Evolutionary conservation across 805 yeast species (phyloP).

Genomic region (Metschnikowia similis): DNA sequence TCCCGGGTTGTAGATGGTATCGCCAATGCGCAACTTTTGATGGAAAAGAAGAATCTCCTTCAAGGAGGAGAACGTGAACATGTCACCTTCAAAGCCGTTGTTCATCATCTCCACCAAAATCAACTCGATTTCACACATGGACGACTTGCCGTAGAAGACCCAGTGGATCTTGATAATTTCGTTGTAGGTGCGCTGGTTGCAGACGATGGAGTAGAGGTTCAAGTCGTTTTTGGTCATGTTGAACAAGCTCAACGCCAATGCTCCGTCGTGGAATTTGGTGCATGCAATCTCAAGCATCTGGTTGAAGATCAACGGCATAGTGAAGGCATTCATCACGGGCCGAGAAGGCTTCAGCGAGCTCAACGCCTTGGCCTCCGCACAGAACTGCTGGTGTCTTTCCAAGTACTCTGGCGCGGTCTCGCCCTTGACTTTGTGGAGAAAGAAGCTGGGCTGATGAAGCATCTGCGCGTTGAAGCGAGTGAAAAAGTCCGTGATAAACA

Average conservation of each 20-base stretch:
- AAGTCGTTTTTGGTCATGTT: constrained; percentile 32
- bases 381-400: constrained; percentile 18
- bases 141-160: constrained; percentile 36
- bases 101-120: constrained; percentile 35
- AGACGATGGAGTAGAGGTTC: constrained; percentile 28
- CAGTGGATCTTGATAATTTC: constrained; percentile 34
- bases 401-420: constrained; percentile 13
- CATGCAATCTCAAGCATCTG: constrained; percentile 22
- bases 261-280: constrained; percentile 31
- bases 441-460: constrained; percentile 9
- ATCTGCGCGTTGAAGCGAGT: constrained; percentile 8
- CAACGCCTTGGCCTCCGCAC: constrained; percentile 13
- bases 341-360: constrained; percentile 18
- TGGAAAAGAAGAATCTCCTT: constrained; percentile 34
- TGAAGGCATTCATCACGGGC: constrained; percentile 30
- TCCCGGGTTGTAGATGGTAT: constrained; percentile 19
- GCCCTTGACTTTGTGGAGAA: constrained; percentile 14
- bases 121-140: constrained; percentile 32
- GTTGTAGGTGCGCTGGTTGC: constrained; percentile 41
- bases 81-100: constrained; percentile 38
- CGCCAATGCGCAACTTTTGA: constrained; percentile 30
- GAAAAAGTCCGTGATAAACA: constrained; percentile 16
- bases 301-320: constrained; percentile 37
- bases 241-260: constrained; percentile 32
- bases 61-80: constrained; percentile 31